phyloP scores from a whole-genome alignment of 108 stramenopile genomes.

The Mayamaea pseudoterrestris region DNA sequence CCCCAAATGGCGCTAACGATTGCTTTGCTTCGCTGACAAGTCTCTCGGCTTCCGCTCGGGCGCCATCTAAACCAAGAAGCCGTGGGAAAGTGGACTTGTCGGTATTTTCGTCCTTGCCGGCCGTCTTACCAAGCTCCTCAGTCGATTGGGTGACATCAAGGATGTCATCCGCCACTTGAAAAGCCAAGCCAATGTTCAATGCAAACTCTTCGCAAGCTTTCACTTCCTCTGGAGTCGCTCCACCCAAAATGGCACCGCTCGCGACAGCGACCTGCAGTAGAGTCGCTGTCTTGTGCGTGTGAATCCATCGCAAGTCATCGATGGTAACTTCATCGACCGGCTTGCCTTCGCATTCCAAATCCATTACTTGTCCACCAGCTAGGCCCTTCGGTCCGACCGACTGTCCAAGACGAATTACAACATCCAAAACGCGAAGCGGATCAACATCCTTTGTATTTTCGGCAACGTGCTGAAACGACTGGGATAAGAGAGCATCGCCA shows the following conservation, averaged over 20 bases:
- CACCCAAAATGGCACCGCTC: constrained; percentile 84
- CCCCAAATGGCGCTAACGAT: constrained; percentile 77
- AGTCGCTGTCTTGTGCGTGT: constrained; percentile 93
- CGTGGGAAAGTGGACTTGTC: constrained; percentile 93
- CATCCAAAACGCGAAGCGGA: constrained; percentile 71
- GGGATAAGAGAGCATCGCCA: constrained; percentile 76
- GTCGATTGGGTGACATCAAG: constrained; percentile 89
- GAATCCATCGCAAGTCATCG: constrained; percentile 92
- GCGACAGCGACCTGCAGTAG: constrained; percentile 85
- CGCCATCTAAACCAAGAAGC: constrained; percentile 88
- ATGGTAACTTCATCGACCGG: constrained; percentile 55
- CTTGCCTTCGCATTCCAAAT: constrained; percentile 91
- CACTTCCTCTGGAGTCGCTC: constrained; percentile 82
- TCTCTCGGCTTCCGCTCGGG: constrained; percentile 73
- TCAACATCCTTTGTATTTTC: constrained; percentile 60
- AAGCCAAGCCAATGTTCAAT: constrained; percentile 91
- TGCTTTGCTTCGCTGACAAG: constrained; percentile 81
- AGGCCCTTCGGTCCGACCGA: constrained; percentile 87
- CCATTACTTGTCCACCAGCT: constrained; percentile 93
- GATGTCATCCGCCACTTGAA: constrained; percentile 97
- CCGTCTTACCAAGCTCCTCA: constrained; percentile 92
- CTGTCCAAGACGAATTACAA: constrained; percentile 75
- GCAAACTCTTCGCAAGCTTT: constrained; percentile 81
- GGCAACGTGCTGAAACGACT: constrained; percentile 68
- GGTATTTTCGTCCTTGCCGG: constrained; percentile 84